phyloP scores from a whole-genome alignment of 1,284 basidiomycete genomes.

The Albatrellus sp. region DNA sequence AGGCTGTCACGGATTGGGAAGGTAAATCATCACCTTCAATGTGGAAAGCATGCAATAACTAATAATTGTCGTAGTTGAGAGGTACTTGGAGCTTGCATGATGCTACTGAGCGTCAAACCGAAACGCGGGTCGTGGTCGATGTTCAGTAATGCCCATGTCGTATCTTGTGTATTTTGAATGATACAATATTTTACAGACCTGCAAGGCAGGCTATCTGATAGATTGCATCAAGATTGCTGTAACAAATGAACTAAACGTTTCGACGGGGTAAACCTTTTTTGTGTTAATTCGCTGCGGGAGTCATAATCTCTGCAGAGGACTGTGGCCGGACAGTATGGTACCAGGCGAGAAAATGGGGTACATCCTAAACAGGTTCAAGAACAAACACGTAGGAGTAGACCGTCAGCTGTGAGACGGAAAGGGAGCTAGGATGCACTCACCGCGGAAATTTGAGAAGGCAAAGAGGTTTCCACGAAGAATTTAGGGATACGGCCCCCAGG shows the following conservation, averaged over 20 bases:
- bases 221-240: not conserved
- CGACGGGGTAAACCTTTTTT: too few species aligned
- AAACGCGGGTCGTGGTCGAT: too few species aligned
- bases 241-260: too few species aligned
- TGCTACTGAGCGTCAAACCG: not conserved
- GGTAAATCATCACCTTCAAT: slow-evolving; percentile 32
- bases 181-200: not conserved
- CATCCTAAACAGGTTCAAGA: slow-evolving; percentile 32
- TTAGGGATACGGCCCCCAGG: slow-evolving; percentile 57
- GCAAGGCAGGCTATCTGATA: not conserved
- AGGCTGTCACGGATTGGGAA: slow-evolving; percentile 92
- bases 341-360: slow-evolving; percentile 49
- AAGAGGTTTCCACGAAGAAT: slow-evolving; percentile 44
- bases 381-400: not conserved
- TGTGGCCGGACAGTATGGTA: slow-evolving; percentile 16
- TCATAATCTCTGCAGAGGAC: not conserved
- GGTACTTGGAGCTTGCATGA: slow-evolving; percentile 74
- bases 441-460: slow-evolving; percentile 49
- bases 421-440: slow-evolving; percentile 22
- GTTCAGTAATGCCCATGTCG: not conserved
- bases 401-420: not conserved
- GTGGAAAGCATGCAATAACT: not conserved
- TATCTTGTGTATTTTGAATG: not conserved
- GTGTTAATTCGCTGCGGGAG: too few species aligned
- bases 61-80: slow-evolving; percentile 44